Base-by-base conservation (phyloP, 768 basidiomycete species). In the Boletus edulis region DNA sequence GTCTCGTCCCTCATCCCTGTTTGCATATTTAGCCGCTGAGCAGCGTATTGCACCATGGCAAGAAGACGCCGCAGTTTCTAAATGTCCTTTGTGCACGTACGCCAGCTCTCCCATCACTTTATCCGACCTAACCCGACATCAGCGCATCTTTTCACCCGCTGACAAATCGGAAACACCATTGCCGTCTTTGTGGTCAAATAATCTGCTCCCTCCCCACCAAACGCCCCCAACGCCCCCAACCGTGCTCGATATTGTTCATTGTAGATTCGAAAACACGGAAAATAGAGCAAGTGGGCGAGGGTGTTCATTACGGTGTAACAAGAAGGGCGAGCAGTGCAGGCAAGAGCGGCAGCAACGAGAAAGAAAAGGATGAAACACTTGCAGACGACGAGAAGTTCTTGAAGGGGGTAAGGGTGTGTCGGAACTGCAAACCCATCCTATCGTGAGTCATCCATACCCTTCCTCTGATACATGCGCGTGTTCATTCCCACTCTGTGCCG, bases 11-110 rank as follows among this genome's bases (percentile, higher is more conserved):
- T 56, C 57, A 53, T 48, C 46, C 29, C 1, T 31, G 14, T 29
- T 42, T 42, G 12, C 24, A 12, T 38, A 15, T 51, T 11, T 27
- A 90, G 87, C 81, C 50, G 87, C 86, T 4, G 96, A 99, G 71
- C 95, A 96, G 70, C 77, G 81, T 42, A 94, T 99, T 61, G 94
- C 97, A 3, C 93, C 93, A 5, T 99, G 96, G 96, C 85, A 97
- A 68, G 85, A 89, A 39, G 96, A 98, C 66, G 76, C 81, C 2
- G 63, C 76, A 4, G 92, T 86, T 1, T 81, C 80, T 43, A 84
- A 85, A 56, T 99, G 96, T 74, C 88, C 92, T 1, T 74, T 96
- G 57, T 99, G 96, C 82, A 69, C 65, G 93, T 91, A 69, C 69
- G 83, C 57, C 74, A 1, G 18, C 40, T 46, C 42, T 43, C 40